Conservation (phyloP, 2,329 filamentous ascomycete species). For the Tolypocladium nubicola region DNA sequence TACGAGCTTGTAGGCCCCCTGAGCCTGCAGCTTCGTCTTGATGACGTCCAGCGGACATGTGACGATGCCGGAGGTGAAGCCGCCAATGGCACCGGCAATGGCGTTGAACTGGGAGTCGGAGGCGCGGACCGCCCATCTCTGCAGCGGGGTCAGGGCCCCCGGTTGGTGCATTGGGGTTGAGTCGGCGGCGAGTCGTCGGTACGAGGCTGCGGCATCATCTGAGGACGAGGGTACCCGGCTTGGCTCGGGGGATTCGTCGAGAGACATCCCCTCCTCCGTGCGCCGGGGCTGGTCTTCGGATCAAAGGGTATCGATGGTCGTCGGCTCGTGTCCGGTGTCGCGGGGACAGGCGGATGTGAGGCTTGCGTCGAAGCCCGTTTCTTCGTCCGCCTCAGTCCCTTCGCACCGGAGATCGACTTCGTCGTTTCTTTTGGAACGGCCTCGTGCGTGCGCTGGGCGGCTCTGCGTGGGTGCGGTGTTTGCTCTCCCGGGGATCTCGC, state of each 20-base stretch:
- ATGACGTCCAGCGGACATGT: slow-evolving; percentile 98
- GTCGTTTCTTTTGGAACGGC: not conserved
- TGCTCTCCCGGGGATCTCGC: not conserved
- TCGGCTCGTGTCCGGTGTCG: not conserved
- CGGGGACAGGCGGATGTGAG: not conserved
- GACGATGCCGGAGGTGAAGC: slow-evolving; percentile 85
- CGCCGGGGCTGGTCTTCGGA: not conserved
- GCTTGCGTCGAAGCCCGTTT: not conserved
- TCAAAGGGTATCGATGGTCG: not conserved
- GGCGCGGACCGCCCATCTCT: slow-evolving; percentile 45
- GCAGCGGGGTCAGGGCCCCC: slow-evolving; percentile 30
- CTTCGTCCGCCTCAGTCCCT: not conserved
- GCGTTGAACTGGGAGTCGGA: slow-evolving; percentile 65
- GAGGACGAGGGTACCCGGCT: slow-evolving; percentile 17
- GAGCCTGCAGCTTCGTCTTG: slow-evolving; percentile 95
- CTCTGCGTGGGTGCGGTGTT: not conserved
- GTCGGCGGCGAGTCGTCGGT: slow-evolving; percentile 17
- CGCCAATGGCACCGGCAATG: slow-evolving; percentile 76
- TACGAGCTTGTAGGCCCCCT: slow-evolving; percentile 64
- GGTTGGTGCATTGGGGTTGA: slow-evolving; percentile 17
- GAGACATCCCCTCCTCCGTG: slow-evolving; percentile 35
- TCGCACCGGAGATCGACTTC: not conserved
- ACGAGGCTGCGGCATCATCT: slow-evolving; percentile 26
- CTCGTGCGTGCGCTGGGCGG: not conserved
- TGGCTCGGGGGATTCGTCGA: slow-evolving; percentile 31